Conservation (phyloP, 2,329 filamentous ascomycete genomes). For the Fusarium sp. region DNA sequence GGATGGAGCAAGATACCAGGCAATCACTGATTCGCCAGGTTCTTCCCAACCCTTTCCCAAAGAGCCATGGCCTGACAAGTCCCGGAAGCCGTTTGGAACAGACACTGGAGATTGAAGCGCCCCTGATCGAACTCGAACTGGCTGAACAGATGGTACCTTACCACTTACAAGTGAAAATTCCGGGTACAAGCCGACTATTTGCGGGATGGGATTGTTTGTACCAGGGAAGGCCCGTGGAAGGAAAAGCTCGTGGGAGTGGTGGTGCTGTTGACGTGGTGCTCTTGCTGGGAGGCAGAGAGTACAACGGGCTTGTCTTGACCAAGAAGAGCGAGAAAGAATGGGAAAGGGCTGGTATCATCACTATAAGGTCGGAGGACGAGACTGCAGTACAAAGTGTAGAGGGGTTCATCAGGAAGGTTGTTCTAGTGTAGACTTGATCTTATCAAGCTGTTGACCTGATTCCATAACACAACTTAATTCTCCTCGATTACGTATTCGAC, state of each 20-base stretch:
- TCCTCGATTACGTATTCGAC: background rate
- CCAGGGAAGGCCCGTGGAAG: background rate
- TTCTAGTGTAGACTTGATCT: background rate
- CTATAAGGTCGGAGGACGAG: background rate
- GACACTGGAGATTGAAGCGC: background rate
- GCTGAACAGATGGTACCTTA: background rate
- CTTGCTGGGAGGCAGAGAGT: background rate
- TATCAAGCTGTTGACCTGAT: background rate
- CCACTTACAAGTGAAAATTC: background rate
- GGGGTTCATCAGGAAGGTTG: background rate
- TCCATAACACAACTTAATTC: background rate
- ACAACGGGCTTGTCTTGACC: background rate
- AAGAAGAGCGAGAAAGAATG: background rate
- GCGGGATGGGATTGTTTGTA: background rate
- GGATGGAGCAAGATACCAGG: background rate
- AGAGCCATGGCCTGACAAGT: background rate
- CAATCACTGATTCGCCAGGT: background rate
- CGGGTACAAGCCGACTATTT: background rate
- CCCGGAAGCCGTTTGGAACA: background rate
- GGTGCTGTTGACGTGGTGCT: background rate
- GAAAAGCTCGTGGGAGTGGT: background rate
- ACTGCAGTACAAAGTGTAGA: background rate
- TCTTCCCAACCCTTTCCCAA: background rate
- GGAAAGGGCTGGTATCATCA: background rate
- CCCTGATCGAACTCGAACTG: background rate